Percentiles rank a stretch among this genome's conserved stretches.
Conservation (phyloP, 208 protist species). For the Phytomonas francai region DNA sequence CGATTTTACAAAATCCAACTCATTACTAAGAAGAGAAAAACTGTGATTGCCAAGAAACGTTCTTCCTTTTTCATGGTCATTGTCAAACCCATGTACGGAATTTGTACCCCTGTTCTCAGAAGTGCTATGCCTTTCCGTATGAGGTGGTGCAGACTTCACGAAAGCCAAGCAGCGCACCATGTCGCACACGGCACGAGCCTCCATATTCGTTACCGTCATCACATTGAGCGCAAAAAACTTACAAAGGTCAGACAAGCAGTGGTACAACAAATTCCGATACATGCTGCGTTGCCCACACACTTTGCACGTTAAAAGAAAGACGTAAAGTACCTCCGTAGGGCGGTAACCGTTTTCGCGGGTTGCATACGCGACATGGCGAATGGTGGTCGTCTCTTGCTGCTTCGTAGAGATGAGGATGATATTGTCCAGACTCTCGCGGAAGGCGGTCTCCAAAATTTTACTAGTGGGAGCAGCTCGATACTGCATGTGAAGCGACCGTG, state of each 20-base stretch:
- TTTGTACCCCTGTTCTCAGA: neutral
- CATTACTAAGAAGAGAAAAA: neutral
- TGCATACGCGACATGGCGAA: constrained; percentile 31
- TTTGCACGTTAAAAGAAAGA: constrained; percentile 16
- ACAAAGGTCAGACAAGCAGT: constrained; percentile 52
- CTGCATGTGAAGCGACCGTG: neutral
- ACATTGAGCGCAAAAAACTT: constrained; percentile 66
- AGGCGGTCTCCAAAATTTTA: constrained; percentile 11
- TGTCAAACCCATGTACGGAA: neutral
- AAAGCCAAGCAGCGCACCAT: constrained; percentile 41
- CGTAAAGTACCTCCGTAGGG: constrained; percentile 30
- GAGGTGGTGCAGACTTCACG: neutral
- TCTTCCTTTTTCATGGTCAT: neutral
- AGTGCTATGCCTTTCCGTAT: neutral
- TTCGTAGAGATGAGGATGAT: constrained; percentile 27
- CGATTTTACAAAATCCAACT: neutral
- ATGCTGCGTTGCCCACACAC: constrained; percentile 16
- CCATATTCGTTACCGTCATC: constrained; percentile 36
- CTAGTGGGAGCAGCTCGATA: neutral
- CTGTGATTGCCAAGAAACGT: neutral
- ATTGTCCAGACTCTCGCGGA: constrained; percentile 29
- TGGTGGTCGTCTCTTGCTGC: constrained; percentile 17
- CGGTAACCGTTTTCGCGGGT: constrained; percentile 19
- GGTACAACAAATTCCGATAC: constrained; percentile 35
- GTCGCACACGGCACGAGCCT: constrained; percentile 39